Percentiles rank a stretch among this genome's conserved stretches.
These are phyloP conservation scores for Saksenaea vasiformis DNA, from an alignment of 371 early-diverging fungal species.

Conservation along the genomic window DNA sequence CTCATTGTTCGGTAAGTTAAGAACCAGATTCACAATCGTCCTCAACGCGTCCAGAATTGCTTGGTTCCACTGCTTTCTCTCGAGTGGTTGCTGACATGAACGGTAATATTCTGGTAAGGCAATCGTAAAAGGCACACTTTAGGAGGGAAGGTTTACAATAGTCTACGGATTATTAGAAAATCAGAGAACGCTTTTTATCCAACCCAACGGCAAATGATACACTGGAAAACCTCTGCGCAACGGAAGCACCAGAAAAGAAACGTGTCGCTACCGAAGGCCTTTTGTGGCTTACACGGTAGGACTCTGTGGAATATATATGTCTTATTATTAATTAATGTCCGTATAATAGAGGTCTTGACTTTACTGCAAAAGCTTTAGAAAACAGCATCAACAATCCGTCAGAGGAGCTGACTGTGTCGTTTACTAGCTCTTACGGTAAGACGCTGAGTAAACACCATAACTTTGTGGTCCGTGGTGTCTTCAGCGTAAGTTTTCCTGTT, in stretches of 20 bases:
- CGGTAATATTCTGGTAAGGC: conserved; percentile 81
- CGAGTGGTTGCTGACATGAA: conserved; percentile 88
- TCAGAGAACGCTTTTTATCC: conserved; percentile 66
- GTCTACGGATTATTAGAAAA: conserved; percentile 63
- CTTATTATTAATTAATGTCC: background rate
- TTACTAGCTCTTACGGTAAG: conserved; percentile 79
- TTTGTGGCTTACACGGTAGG: no score
- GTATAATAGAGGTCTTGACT: conserved; percentile 79
- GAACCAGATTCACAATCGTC: background rate
- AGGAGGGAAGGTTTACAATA: background rate
- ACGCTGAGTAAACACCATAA: conserved; percentile 83
- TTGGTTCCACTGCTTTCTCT: conserved; percentile 75
- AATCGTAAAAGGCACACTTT: background rate
- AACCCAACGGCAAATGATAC: conserved; percentile 72
- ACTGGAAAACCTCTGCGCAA: conserved; percentile 77
- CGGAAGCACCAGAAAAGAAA: conserved; percentile 76
- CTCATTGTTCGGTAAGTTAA: conserved; percentile 78
- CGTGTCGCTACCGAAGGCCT: conserved; percentile 88
- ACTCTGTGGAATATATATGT: no score
- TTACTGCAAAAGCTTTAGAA: conserved; percentile 79
- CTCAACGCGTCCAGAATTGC: conserved; percentile 50
- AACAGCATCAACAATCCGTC: conserved; percentile 65
- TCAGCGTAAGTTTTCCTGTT: conserved; percentile 57
- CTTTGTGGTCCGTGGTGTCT: conserved; percentile 82
- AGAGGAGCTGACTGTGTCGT: conserved; percentile 84